A percentile compares a stretch with the other conserved stretches of the same genome.
These are phyloP conservation scores for Fusarium longipes DNA, from an alignment of 2,329 filamentous ascomycete species.

Conservation along the genomic window DNA sequence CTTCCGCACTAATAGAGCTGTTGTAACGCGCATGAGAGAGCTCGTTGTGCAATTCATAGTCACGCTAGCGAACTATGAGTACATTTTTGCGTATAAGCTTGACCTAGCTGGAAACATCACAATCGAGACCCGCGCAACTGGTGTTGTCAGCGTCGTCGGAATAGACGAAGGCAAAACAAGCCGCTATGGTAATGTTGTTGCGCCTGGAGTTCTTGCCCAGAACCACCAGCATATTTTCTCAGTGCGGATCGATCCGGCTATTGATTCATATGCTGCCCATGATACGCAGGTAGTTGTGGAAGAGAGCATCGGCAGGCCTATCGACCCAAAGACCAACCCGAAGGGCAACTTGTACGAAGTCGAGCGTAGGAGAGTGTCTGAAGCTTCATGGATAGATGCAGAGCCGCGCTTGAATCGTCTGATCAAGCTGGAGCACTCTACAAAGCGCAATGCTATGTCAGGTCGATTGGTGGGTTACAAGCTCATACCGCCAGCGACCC, in stretches of 20 bases:
- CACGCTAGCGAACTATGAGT: conserved; percentile 78
- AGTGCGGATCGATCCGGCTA: conserved; percentile 71
- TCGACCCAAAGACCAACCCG: conserved; percentile 66
- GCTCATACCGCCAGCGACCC: conserved; percentile 58
- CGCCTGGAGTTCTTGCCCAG: conserved; percentile 71
- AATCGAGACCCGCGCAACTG: conserved; percentile 73
- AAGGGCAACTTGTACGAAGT: conserved; percentile 70
- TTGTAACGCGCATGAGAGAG: conserved; percentile 69
- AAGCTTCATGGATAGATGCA: conserved; percentile 62
- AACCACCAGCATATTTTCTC: conserved; percentile 78
- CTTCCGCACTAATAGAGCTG: conserved; percentile 69
- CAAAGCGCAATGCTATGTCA: conserved; percentile 59
- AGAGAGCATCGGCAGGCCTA: conserved; percentile 50
- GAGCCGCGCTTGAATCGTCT: conserved; percentile 63
- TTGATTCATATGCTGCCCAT: conserved; percentile 58
- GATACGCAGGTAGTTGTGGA: conserved; percentile 62
- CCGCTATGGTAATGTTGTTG: conserved; percentile 70
- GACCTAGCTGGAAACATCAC: conserved; percentile 70
- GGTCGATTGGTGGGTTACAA: conserved; percentile 64
- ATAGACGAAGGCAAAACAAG: conserved; percentile 66
- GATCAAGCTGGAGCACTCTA: conserved; percentile 61
- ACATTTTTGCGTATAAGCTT: conserved; percentile 64
- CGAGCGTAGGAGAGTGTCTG: conserved; percentile 56
- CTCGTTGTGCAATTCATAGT: conserved; percentile 76
- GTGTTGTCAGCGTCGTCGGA: conserved; percentile 68